Conservation (phyloP, 768 basidiomycete species). For the Rhizopogon vulgaris region DNA sequence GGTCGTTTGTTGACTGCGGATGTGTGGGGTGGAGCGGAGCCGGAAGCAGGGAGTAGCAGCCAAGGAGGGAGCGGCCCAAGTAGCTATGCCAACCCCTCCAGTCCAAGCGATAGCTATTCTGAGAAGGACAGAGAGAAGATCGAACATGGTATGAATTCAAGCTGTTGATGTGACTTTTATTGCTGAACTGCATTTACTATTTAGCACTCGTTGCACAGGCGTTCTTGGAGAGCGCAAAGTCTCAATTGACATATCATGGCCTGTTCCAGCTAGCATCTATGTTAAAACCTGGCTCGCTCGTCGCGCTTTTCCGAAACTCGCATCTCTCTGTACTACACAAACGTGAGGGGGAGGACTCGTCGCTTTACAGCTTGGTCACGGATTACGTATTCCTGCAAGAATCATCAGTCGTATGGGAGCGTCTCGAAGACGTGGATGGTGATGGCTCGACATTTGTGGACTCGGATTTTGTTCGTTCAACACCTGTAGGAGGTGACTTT, state of each 20-base stretch:
- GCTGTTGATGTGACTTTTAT: neutral
- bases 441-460: conserved; percentile 75
- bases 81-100: conserved; percentile 3
- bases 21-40: conserved; percentile 7
- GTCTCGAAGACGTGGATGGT: conserved; percentile 83
- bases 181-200: neutral
- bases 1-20: conserved; percentile 51
- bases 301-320: conserved; percentile 88
- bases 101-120: conserved; percentile 29
- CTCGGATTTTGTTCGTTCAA: conserved; percentile 53
- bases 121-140: conserved; percentile 57
- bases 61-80: conserved; percentile 2
- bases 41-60: conserved; percentile 5
- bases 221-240: conserved; percentile 66
- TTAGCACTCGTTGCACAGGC: conserved; percentile 61
- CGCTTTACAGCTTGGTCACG: conserved; percentile 79
- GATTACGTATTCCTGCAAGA: conserved; percentile 79
- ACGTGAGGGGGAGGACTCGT: conserved; percentile 30
- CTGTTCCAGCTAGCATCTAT: conserved; percentile 67
- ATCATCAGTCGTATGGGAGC: conserved; percentile 83
- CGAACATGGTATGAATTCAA: conserved; percentile 52
- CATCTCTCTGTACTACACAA: conserved; percentile 88
- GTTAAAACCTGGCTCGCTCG: conserved; percentile 48
- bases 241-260: conserved; percentile 86
- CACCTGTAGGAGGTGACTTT: conserved; percentile 75